Base-by-base conservation (phyloP, 768 basidiomycete species). In the Tephrocybe sp. region DNA sequence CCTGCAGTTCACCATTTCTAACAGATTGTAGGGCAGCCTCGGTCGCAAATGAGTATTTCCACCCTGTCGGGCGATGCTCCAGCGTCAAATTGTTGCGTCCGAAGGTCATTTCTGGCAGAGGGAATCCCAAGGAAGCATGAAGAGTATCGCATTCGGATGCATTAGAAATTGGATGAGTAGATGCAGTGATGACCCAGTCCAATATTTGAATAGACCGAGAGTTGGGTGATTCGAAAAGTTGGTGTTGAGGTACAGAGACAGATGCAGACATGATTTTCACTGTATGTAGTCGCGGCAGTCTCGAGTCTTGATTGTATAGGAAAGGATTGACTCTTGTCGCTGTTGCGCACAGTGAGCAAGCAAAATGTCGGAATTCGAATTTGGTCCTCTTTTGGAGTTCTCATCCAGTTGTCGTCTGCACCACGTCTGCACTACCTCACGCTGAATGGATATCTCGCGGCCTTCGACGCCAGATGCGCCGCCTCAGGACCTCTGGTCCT, bases 41-140 rank as follows among this genome's bases (percentile, higher is more conserved):
- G 0, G 89, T 76, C 17, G 79, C 76, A 65, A 97, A 94, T 0
- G 71, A 61, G 50, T 88, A 82, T 45, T 66, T 70, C 78, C 87
- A 87, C 10, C 81, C 82, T 7, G 79, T 82, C 0, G 80, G 67
- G 20, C 63, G 70, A 59, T 98, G 91, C 30, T 76, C 73, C 20
- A 98, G 68, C 3, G 74, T 70, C 8, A 99, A 75, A 13, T 64
- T 65, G 67, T 98, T 98, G 66, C 79, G 82, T 5, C 93, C 94
- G 61, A 98, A 98, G 0, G 90, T 93, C 92, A 98, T 98, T 65
- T 99, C 97, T 2, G 97, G 97, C 1, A 96, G 68, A 0, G 96
- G 90, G 20, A 98, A 75, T 2, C 85, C 83, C 4, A 91, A 72
- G 0, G 68, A 58, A 5, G 78, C 70, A 45, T 89, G 85, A 40